phyloP scores from a whole-genome alignment of 2,329 filamentous ascomycete genomes.

The Bipolaris bicolor region DNA sequence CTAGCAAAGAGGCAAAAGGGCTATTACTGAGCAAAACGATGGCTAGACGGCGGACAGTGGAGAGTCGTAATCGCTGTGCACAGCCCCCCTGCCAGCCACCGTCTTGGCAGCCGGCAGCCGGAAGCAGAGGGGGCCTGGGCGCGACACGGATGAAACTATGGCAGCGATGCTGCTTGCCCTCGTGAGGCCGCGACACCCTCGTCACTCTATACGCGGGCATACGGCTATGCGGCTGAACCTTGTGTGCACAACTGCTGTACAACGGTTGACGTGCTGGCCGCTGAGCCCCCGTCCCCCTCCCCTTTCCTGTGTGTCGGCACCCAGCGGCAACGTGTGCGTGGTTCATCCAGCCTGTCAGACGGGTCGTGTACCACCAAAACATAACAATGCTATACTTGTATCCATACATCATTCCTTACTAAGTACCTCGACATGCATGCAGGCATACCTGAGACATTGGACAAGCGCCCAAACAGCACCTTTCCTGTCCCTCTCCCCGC shows the following conservation, averaged over 20 bases:
- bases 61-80: constrained; percentile 34
- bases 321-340: neutral
- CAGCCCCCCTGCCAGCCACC: constrained; percentile 23
- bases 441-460: constrained; percentile 5
- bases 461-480: constrained; percentile 7
- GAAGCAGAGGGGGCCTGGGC: constrained; percentile 25
- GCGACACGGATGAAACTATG: constrained; percentile 29
- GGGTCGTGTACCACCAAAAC: neutral
- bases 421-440: neutral
- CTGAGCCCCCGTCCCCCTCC: too few relatives aligned
- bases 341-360: too few relatives aligned
- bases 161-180: neutral
- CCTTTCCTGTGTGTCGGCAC: neutral
- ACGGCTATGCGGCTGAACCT: neutral
- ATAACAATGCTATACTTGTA: neutral
- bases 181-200: neutral
- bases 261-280: neutral
- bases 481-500: constrained; percentile 7
- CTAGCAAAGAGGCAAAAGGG: constrained; percentile 13
- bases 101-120: constrained; percentile 22
- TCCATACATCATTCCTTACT: too few relatives aligned
- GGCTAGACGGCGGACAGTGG: constrained; percentile 20
- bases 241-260: too few relatives aligned
- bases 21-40: constrained; percentile 13
- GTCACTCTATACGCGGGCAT: neutral